phyloP scores from a whole-genome alignment of 2,329 filamentous ascomycete genomes.

The Xylariomycetidae sp. region DNA sequence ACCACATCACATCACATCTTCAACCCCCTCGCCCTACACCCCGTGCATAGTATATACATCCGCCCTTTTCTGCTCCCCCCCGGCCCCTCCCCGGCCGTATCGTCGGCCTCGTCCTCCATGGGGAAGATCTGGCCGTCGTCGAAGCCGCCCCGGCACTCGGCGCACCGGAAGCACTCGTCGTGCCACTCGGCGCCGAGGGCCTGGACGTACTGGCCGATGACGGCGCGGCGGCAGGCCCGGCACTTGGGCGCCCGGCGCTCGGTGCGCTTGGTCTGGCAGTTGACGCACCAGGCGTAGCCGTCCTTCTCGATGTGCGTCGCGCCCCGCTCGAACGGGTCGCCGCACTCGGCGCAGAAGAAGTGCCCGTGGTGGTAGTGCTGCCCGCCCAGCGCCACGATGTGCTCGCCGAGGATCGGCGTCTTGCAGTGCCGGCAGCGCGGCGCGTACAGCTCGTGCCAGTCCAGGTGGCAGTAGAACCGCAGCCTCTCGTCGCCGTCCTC shows the following conservation, averaged over 20 bases:
- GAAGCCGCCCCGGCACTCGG: constrained; percentile 54
- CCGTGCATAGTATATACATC: constrained; percentile 55
- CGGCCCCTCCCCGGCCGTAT: no score
- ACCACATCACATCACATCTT: constrained; percentile 41
- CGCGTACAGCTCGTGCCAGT: constrained; percentile 93
- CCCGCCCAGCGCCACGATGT: constrained; percentile 88
- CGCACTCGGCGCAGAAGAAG: constrained; percentile 98
- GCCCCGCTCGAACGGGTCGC: constrained; percentile 79
- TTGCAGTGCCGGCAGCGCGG: constrained; percentile 94
- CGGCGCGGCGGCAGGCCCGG: constrained; percentile 74
- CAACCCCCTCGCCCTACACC: constrained; percentile 55
- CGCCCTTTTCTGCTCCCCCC: no score
- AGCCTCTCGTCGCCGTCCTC: constrained; percentile 70
- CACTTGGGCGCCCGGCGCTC: constrained; percentile 87
- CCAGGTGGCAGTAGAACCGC: constrained; percentile 96
- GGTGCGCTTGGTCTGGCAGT: constrained; percentile 87
- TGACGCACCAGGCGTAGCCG: constrained; percentile 94
- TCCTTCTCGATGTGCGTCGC: constrained; percentile 85
- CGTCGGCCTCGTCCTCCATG: constrained; percentile 41
- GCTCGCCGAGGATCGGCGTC: constrained; percentile 93
- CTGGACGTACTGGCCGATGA: constrained; percentile 84
- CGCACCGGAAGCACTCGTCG: constrained; percentile 83
- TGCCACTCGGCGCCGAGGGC: constrained; percentile 94
- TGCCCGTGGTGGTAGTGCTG: constrained; percentile 96
- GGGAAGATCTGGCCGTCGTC: constrained; percentile 64